These are phyloP conservation scores for Pythium phragmitis DNA, from an alignment of 352 stramenopile species.

Conservation along the genomic window DNA sequence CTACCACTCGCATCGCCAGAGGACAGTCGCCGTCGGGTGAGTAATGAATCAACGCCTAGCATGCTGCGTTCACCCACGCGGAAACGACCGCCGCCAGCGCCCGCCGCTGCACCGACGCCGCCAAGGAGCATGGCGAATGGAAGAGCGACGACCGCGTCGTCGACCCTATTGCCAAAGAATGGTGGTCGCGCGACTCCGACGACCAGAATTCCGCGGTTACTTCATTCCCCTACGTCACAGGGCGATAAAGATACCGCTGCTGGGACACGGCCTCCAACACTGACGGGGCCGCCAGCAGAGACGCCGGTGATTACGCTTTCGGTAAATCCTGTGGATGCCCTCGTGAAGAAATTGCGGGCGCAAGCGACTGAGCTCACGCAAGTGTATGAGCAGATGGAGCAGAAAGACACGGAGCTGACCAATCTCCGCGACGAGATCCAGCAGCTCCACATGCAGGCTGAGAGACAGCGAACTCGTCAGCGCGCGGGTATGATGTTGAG, in stretches of 20 bases:
- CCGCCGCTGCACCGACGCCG: slow-evolving; percentile 5
- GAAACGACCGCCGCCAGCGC: slow-evolving; percentile 1
- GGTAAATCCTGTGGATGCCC: slow-evolving; percentile 55
- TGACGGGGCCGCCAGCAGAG: not conserved
- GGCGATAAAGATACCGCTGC: not conserved
- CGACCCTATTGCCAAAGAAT: slow-evolving; percentile 9
- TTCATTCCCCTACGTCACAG: slow-evolving; percentile 3
- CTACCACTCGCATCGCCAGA: slow-evolving; percentile 16
- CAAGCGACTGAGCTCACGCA: slow-evolving; percentile 68
- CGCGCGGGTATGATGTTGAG: not conserved
- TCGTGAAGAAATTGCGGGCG: slow-evolving; percentile 72
- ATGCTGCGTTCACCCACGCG: slow-evolving; percentile 12
- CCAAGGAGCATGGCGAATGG: not conserved
- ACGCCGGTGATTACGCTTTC: slow-evolving; percentile 7
- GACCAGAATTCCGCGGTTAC: not conserved
- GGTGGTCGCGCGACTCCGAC: not conserved
- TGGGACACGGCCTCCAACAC: not conserved
- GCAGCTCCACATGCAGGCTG: slow-evolving; percentile 44
- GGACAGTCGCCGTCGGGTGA: not conserved
- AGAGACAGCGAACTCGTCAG: slow-evolving; percentile 34
- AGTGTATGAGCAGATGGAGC: slow-evolving; percentile 70
- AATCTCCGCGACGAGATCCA: slow-evolving; percentile 37
- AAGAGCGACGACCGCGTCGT: slow-evolving; percentile 2
- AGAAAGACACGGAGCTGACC: slow-evolving; percentile 47
- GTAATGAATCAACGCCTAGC: not conserved